Conservation (phyloP, 2,329 filamentous ascomycete species). For the Neofusicoccum sp. region DNA sequence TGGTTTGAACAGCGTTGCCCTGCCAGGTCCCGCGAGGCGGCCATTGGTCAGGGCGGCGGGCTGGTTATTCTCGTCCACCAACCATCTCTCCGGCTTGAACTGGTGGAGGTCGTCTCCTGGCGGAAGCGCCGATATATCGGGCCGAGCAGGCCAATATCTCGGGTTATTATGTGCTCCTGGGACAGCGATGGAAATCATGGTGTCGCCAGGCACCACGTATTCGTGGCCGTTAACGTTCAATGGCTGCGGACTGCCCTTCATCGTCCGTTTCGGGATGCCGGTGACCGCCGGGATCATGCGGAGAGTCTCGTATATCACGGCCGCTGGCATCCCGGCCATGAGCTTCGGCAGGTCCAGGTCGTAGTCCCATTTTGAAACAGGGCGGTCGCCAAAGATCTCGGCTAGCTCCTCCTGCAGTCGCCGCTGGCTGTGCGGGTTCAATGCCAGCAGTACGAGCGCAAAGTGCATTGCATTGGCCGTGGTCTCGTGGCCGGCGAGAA, state of each 20-base stretch:
- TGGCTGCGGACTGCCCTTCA: conserved; percentile 52
- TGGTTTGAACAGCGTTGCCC: conserved; percentile 58
- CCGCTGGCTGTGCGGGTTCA: conserved; percentile 65
- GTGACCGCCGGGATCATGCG: conserved; percentile 72
- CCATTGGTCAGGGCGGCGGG: conserved; percentile 34
- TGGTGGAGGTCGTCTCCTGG: conserved; percentile 61
- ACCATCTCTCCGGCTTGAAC: conserved; percentile 75
- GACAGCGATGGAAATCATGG: conserved; percentile 59
- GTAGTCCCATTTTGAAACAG: conserved; percentile 69
- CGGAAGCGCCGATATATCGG: conserved; percentile 31
- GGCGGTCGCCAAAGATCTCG: conserved; percentile 60
- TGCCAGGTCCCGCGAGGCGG: conserved; percentile 45
- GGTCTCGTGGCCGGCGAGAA: conserved; percentile 78
- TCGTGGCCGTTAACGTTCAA: conserved; percentile 62
- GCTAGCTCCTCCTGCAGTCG: conserved; percentile 71
- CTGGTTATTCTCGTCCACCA: conserved; percentile 41
- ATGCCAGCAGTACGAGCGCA: conserved; percentile 67
- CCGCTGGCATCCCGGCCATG: conserved; percentile 70
- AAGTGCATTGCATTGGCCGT: conserved; percentile 77
- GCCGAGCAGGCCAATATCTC: conserved; percentile 66
- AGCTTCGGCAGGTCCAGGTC: conserved; percentile 67
- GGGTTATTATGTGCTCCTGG: conserved; percentile 63
- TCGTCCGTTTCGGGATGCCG: conserved; percentile 68
- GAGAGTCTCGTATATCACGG: conserved; percentile 77
- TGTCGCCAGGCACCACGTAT: conserved; percentile 60